Base-by-base conservation (phyloP, 345 rosid species). In the Brassica napus region DNA sequence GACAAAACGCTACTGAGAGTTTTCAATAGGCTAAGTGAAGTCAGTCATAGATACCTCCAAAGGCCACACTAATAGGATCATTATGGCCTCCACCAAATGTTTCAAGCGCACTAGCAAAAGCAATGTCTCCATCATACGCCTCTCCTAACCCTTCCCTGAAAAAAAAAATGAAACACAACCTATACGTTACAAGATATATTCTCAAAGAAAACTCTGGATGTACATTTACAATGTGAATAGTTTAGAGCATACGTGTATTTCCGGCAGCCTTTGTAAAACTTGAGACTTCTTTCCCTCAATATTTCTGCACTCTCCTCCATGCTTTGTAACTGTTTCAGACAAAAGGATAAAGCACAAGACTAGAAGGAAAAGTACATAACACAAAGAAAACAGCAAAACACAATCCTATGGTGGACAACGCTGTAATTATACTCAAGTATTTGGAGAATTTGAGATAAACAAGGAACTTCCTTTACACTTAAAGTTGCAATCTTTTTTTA, bases 81-180 rank as follows among this genome's bases (percentile, higher is more conserved):
- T 93, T 96, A 78, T 96, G 99, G 65, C 97, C 99, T 82, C 98
- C 98, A 60, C 99, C 98, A 86, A 96, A 96, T 62, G 90, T 82
- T 89, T 94, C 98, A 72, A 94, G 86, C 57, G 98, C 95, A 89
- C 97, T 90, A 42, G 98, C 98, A 78, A 94, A 94, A 81, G 98
- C 94, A 81, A 94, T 89, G 80, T 94, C 98, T 75, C 88, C 97
- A 81, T 94, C 98, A 82, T 94, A 94, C 69, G 92, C 99, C 86
- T 94, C 98, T 24, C 98, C 98, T 61, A 93, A 90, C 69, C 98
- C 99, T 86, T 96, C 99, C 79, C 99, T 96, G 86, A 83, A 72
- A 84, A 28, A 81, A 35, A 83, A 72, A 84, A 26, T 9, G 21
- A 65, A 6, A 49, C 42, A 79, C 23, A 68, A n/a, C 23, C 30